phyloP scores from a whole-genome alignment of 257 asterid species.

The Nicotiana sylvestris region DNA sequence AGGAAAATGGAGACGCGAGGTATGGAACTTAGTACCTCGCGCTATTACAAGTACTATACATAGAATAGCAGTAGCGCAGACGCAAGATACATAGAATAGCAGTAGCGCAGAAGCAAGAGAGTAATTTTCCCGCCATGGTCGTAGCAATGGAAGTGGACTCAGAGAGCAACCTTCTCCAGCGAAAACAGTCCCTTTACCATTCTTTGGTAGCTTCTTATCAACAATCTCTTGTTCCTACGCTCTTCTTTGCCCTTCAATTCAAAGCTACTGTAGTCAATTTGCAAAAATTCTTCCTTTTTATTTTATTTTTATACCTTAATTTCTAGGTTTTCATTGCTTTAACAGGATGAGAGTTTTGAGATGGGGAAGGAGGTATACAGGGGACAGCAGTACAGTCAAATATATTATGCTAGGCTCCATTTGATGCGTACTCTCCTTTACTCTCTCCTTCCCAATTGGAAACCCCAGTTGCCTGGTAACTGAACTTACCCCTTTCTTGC shows the following conservation, averaged over 20 bases:
- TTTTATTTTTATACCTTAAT: background rate
- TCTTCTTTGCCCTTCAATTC: background rate
- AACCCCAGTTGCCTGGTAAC: constrained; percentile 75
- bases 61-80: background rate
- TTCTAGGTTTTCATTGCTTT: background rate
- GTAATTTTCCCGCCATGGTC: constrained; percentile 67
- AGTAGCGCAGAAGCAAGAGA: background rate
- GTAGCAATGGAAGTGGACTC: constrained; percentile 55
- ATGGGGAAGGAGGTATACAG: constrained; percentile 69
- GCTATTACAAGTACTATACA: too few relatives aligned
- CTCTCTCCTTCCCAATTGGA: constrained; percentile 86
- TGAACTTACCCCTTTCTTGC: background rate
- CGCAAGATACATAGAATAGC: background rate
- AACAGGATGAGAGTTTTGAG: constrained; percentile 69
- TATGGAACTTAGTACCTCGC: background rate
- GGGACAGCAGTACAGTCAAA: constrained; percentile 98
- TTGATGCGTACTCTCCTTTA: constrained; percentile 83
- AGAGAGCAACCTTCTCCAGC: constrained; percentile 36
- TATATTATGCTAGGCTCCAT: constrained; percentile 87
- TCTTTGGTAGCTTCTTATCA: constrained; percentile 43
- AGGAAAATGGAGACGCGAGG: too few relatives aligned
- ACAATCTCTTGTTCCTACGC: background rate
- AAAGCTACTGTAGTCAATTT: background rate
- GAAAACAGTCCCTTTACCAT: constrained; percentile 60
- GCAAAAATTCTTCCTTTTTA: background rate